Evolutionary conservation across 164 flowering plant genomes (phyloP).

Genomic region (Amborella trichopoda): DNA sequence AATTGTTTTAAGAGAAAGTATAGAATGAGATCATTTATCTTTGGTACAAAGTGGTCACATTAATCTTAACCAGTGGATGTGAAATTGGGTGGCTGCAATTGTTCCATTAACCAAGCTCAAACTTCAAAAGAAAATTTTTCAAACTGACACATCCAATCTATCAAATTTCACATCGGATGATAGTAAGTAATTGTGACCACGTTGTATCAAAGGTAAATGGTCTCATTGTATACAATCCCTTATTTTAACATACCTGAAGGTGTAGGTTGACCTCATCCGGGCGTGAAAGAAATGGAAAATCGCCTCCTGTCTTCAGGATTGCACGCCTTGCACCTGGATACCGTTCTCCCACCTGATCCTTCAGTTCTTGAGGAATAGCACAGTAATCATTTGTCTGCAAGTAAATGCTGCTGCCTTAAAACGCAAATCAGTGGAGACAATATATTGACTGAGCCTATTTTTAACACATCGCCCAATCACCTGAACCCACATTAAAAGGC

Average conservation of each 20-base stretch:
- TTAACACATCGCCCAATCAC: too few relatives aligned
- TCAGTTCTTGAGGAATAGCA: constrained; percentile 74
- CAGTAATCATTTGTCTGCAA: constrained; percentile 91
- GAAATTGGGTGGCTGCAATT: background rate
- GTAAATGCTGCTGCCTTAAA: too few relatives aligned
- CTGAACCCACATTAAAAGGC: too few relatives aligned
- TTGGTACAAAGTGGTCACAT: too few relatives aligned
- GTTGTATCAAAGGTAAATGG: background rate
- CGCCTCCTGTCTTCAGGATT: constrained; percentile 78
- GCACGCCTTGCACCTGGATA: constrained; percentile 91
- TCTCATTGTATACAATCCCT: background rate
- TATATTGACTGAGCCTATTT: too few relatives aligned
- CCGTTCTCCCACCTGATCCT: constrained; percentile 81
- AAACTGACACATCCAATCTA: background rate
- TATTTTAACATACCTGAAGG: constrained; percentile 57
- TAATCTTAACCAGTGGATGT: background rate
- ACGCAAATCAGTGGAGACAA: too few relatives aligned
- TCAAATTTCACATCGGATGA: background rate
- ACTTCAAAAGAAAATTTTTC: background rate
- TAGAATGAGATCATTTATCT: too few relatives aligned
- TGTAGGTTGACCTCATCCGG: constrained; percentile 97
- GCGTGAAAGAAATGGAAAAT: constrained; percentile 96
- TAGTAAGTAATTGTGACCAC: background rate
- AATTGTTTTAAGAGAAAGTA: too few relatives aligned
- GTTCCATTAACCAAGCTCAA: background rate